phyloP scores from a whole-genome alignment of 305 asterid species.

The Fraxinus dipetala region DNA sequence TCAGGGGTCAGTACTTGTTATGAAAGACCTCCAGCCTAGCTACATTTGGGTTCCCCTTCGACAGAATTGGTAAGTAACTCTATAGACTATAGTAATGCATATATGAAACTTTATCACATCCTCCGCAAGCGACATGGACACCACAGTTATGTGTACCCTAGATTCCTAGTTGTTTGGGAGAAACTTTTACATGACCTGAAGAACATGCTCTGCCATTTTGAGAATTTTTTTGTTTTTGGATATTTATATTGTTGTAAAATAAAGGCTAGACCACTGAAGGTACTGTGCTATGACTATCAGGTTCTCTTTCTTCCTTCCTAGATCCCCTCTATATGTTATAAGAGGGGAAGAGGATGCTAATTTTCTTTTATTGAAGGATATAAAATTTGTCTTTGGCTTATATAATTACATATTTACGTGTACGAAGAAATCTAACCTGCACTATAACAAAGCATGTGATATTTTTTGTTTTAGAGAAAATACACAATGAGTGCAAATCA shows the following conservation, averaged over 20 bases:
- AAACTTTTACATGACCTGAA: neutral
- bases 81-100: neutral
- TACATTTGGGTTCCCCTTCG: conserved; percentile 9
- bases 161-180: neutral
- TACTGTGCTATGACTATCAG: neutral
- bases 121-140: neutral
- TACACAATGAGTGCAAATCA: neutral
- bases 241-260: neutral
- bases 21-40: conserved; percentile 30
- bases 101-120: neutral
- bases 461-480: neutral
- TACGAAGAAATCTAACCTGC: too few species aligned
- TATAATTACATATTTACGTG: too few species aligned
- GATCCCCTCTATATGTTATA: neutral
- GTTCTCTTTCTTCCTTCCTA: neutral
- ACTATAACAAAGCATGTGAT: too few species aligned
- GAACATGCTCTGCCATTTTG: neutral
- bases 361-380: neutral
- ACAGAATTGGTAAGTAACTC: conserved; percentile 20
- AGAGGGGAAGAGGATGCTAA: neutral
- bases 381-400: neutral
- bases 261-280: neutral
- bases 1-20: conserved; percentile 29
- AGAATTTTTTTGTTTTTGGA: neutral
- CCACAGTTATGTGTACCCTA: neutral